Conservation (phyloP, 2,329 filamentous ascomycete genomes). For the Karstenula rhodostoma region DNA sequence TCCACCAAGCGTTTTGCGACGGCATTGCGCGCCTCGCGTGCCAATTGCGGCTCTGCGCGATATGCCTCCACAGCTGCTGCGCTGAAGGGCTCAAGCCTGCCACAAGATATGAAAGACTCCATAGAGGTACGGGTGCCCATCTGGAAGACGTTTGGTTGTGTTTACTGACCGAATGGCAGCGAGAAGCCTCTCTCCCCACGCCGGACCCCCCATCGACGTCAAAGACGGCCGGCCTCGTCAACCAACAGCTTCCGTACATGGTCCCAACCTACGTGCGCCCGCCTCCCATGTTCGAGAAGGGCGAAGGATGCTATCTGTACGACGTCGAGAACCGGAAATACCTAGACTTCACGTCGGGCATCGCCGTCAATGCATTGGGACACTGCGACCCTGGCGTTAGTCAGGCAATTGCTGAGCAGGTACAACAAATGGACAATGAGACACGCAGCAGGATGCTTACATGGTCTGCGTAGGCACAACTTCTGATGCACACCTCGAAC, state of each 20-base stretch:
- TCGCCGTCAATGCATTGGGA: slow-evolving; percentile 91
- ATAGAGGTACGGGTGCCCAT: slow-evolving; percentile 46
- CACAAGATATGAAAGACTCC: slow-evolving; percentile 50
- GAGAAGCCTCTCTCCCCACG: slow-evolving; percentile 62
- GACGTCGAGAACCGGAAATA: slow-evolving; percentile 90
- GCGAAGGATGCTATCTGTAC: slow-evolving; percentile 86
- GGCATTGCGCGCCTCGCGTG: slow-evolving; percentile 37
- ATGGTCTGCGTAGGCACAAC: slow-evolving; percentile 57
- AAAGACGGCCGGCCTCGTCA: slow-evolving; percentile 75
- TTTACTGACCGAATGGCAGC: slow-evolving; percentile 32
- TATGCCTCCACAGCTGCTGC: slow-evolving; percentile 52
- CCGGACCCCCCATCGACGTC: slow-evolving; percentile 79
- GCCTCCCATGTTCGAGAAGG: slow-evolving; percentile 86
- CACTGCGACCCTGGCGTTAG: slow-evolving; percentile 85
- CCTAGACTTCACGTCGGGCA: slow-evolving; percentile 93
- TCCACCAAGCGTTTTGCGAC: slow-evolving; percentile 34
- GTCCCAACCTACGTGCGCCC: slow-evolving; percentile 94
- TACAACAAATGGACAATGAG: slow-evolving; percentile 35
- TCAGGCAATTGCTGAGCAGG: slow-evolving; percentile 79
- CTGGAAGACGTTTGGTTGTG: background rate
- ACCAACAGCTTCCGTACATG: slow-evolving; percentile 85
- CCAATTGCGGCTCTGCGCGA: slow-evolving; percentile 33
- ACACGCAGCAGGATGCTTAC: slow-evolving; percentile 22
- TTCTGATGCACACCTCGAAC: slow-evolving; percentile 90
- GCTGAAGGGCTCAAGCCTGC: slow-evolving; percentile 50